phyloP scores from a whole-genome alignment of 352 stramenopile genomes.

The Thalassiosira ordinaria region DNA sequence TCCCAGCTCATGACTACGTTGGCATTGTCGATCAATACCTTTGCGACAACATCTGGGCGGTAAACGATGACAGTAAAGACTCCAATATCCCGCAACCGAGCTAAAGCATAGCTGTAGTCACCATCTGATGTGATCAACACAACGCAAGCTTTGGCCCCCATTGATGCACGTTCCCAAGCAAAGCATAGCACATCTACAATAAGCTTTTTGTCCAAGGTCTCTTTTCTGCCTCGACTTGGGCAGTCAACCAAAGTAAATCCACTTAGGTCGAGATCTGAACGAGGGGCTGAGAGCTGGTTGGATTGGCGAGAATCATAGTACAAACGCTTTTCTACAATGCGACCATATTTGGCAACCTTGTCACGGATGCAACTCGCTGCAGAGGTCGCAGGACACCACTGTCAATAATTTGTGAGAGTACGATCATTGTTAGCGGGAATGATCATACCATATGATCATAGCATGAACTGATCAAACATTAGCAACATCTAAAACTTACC shows the following conservation, averaged over 20 bases:
- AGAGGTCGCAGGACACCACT: too few relatives aligned
- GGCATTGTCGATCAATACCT: conserved; percentile 16
- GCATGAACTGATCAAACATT: too few relatives aligned
- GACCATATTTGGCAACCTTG: too few relatives aligned
- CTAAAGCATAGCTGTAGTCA: conserved; percentile 36
- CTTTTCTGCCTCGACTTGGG: conserved; percentile 22
- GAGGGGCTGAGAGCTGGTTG: too few relatives aligned
- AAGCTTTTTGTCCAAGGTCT: conserved; percentile 51
- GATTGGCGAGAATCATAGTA: too few relatives aligned
- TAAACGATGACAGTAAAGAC: conserved; percentile 39
- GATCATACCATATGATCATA: too few relatives aligned
- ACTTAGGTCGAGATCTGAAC: conserved; percentile 4
- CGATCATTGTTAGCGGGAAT: too few relatives aligned
- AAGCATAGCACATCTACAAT: conserved; percentile 47
- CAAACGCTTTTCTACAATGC: too few relatives aligned
- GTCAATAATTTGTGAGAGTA: too few relatives aligned
- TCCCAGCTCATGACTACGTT: conserved; percentile 11
- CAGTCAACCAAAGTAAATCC: conserved; percentile 9
- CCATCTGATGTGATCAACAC: conserved; percentile 46
- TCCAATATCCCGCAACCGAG: conserved; percentile 19
- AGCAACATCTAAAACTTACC: too few relatives aligned
- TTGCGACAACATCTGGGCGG: not conserved
- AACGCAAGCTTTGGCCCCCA: conserved; percentile 8
- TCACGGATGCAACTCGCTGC: too few relatives aligned
- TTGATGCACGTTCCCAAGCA: conserved; percentile 16